Evolutionary conservation across 2,329 filamentous ascomycete genomes (phyloP), one percentile per base, ranked within the genome.

Genomic region (Penicillium sp.): DNA sequence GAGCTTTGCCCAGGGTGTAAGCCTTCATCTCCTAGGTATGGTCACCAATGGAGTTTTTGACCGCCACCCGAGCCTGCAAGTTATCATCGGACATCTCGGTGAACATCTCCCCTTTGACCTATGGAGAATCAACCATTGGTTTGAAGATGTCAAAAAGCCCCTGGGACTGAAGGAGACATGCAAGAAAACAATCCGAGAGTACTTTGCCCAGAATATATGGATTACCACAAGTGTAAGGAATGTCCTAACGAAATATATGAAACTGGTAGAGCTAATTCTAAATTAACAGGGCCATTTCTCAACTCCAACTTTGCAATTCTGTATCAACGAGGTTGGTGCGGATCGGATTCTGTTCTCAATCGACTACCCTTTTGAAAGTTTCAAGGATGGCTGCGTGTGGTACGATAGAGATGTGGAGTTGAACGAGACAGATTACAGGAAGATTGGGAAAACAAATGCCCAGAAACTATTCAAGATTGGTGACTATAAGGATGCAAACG

Each of bases 121-220:
- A 9, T 67, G 62, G 60, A 60, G 65, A 11, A 67, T 67, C 56
- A 64, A 67, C 52, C 64, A 67, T 54, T 68, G 66, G 64, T 65
- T 70, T 47, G 66, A 58, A 46, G 50, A 58, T 20, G 56, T 58
- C 26, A 70, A 55, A 63, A 67, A 52, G 60, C 67, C 21, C 60
- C 63, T 47, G 7, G 59, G 14, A 61, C 62, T 58, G 66, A 68
- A 59, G 66, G 66, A 64, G 65, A 65, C 5, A 65, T 71, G 53
- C 60, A 61, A 38, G 60, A 64, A 43, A 62, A 66, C 47, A 2
- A 55, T 55, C 26, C 26, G 51, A 33, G 55, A 60, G 11, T 60
- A 60, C 28, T 58, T 60, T 30, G 60, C 59, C 3, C 59, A 64
- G 38, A 66, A 69, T 28, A 64, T 69, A 56, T 68, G 62, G 62